Evolutionary conservation across 352 stramenopile species (phyloP), one percentile per base, ranked within the genome.

Genomic region (Phytophthora cryptogea): DNA sequence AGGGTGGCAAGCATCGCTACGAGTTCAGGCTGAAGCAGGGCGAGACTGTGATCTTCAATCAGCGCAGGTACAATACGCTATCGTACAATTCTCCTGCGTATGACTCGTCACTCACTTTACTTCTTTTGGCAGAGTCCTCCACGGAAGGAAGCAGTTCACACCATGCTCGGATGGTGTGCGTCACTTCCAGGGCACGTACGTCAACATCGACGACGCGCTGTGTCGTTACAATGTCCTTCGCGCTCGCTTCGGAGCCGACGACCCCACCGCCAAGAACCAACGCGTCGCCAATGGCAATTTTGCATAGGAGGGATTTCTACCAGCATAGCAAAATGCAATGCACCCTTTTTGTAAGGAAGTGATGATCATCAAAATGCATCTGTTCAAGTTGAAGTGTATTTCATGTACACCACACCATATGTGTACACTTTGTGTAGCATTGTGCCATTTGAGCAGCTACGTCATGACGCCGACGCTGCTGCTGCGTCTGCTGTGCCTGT

Each of bases 201-300:
- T 95, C 57, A 95, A 94, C 68, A 94, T 95, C 54, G 86, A 95
- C 58, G 85, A 95, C 64, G 86, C 83, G 27, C 55, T 90, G n/a
- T 93, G 81, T 35, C 79, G 85, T 56, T 95, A 88, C 78, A 90
- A 92, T 37, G 80, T 80, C 11, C 66, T 95, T 36, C 77, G 80
- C 37, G 61, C 81, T 14, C 78, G 76, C 53, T 82, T 92, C 41
- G 76, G 68, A 3, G 40, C 49, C 14, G 58, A 78, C 23, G 59
- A 85, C 30, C 50, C 68, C 1, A 51, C 53, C 14, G 57, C 76
- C 51, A 88, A 86, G 72, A 91, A 90, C 55, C 80, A 71, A 26
- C 80, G 84, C 42, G 78, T 86, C 7, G 76, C 66, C 13, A 93
- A 93, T 35, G 82, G 82, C 37, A 91, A 88, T 55, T 93, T 87